Conservation (phyloP, 306 rosid species). For the Mimosa bimucronata region DNA sequence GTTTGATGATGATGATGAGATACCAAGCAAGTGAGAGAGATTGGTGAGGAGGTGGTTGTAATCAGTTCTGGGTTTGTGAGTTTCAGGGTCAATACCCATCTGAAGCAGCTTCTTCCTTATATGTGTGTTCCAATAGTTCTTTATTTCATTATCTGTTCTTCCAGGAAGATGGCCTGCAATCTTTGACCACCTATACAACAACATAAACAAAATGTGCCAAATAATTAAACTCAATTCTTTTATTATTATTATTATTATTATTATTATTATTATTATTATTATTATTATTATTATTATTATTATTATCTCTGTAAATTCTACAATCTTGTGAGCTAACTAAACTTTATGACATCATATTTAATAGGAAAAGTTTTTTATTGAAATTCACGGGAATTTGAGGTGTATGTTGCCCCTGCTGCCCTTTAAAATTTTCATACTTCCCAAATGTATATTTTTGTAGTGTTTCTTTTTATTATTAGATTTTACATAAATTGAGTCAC, state of each 20-base stretch:
- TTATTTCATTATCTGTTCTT: conserved; percentile 86
- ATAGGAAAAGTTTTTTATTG: not conserved
- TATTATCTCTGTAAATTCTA: not conserved
- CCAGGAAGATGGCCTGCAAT: conserved; percentile 87
- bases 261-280: no score
- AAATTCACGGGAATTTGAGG: no score
- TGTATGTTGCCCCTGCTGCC: no score
- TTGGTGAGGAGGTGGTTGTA: conserved; percentile 58
- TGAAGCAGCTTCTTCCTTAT: conserved; percentile 81
- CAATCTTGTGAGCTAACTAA: not conserved
- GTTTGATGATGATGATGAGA: conserved; percentile 37
- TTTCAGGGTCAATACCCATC: conserved; percentile 88
- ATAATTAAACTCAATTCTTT: not conserved
- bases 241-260: not conserved
- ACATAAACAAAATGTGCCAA: not conserved
- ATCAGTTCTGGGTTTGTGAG: conserved; percentile 89
- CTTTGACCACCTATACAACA: conserved; percentile 81
- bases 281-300: not conserved
- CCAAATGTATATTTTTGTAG: no score
- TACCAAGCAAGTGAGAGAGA: conserved; percentile 59
- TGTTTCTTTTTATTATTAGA: no score
- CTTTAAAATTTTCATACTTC: no score
- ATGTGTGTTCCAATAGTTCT: conserved; percentile 87
- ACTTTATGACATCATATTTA: not conserved
- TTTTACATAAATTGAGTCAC: no score